Evolutionary conservation across 108 stramenopile species (phyloP).

Genomic region (Conticribra guillardii): DNA sequence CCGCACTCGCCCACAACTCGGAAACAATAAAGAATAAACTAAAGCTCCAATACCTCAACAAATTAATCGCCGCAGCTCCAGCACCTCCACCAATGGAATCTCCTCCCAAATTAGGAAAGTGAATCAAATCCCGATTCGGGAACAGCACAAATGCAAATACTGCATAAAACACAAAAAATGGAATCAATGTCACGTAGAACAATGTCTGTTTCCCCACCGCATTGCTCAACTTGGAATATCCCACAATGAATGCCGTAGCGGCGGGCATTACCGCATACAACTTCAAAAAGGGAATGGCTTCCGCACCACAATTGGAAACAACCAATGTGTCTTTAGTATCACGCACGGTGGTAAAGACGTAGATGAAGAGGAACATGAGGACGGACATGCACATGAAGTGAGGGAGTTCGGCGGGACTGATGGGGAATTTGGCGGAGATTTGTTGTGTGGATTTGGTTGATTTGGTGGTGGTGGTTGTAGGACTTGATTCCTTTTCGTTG

Average conservation of each 20-base stretch:
- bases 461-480: neutral
- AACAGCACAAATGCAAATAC: constrained; percentile 71
- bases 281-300: constrained; percentile 79
- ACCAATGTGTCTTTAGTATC: constrained; percentile 86
- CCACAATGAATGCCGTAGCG: constrained; percentile 45
- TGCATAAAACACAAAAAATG: constrained; percentile 75
- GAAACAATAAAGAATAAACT: constrained; percentile 55
- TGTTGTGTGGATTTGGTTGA: neutral
- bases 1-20: constrained; percentile 57
- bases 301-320: constrained; percentile 80
- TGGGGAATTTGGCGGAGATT: constrained; percentile 40
- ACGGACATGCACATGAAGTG: constrained; percentile 66
- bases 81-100: constrained; percentile 37
- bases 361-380: constrained; percentile 85
- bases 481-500: neutral
- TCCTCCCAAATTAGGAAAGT: constrained; percentile 34
- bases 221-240: constrained; percentile 63
- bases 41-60: constrained; percentile 54
- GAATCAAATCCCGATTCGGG: constrained; percentile 62
- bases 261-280: constrained; percentile 57
- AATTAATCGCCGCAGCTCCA: constrained; percentile 29
- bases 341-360: constrained; percentile 77
- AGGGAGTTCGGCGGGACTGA: constrained; percentile 28
- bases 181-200: constrained; percentile 64
- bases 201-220: constrained; percentile 49